A percentile compares a stretch with the other conserved stretches of the same genome.
Conservation (phyloP, 768 basidiomycete genomes). For the Russula dissimulans region DNA sequence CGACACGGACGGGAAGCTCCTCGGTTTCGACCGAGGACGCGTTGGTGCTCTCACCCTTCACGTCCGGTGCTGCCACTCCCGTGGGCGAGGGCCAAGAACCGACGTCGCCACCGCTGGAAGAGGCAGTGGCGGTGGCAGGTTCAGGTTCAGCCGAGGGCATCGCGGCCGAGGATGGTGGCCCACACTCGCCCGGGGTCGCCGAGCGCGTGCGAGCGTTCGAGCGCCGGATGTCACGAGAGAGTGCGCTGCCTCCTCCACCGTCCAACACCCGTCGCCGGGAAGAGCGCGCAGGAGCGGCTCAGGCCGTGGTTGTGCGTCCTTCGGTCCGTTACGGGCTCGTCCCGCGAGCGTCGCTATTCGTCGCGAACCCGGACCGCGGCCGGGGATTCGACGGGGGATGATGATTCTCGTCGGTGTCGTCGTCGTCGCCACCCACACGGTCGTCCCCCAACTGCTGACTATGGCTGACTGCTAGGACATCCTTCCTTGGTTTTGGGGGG, state of each 20-base stretch:
- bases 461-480: too few relatives aligned
- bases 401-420: neutral
- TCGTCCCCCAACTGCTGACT: too few relatives aligned
- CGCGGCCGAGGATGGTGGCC: neutral
- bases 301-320: constrained; percentile 2
- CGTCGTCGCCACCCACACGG: too few relatives aligned
- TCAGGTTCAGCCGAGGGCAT: neutral
- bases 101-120: neutral
- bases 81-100: neutral
- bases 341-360: constrained; percentile 52
- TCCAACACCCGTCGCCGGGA: constrained; percentile 34
- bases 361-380: constrained; percentile 58
- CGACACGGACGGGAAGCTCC: constrained; percentile 1
- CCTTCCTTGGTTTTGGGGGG: neutral
- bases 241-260: constrained; percentile 30
- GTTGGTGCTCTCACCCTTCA: neutral
- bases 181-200: constrained; percentile 29
- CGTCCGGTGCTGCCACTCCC: neutral
- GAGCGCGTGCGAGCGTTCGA: constrained; percentile 52
- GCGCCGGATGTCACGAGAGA: constrained; percentile 44
- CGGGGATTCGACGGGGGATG: constrained; percentile 21
- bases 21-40: neutral
- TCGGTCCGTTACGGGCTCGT: constrained; percentile 57
- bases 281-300: constrained; percentile 24
- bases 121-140: neutral